Evolutionary conservation across 2,329 filamentous ascomycete species (phyloP).

Genomic region (Ascochyta lentis): DNA sequence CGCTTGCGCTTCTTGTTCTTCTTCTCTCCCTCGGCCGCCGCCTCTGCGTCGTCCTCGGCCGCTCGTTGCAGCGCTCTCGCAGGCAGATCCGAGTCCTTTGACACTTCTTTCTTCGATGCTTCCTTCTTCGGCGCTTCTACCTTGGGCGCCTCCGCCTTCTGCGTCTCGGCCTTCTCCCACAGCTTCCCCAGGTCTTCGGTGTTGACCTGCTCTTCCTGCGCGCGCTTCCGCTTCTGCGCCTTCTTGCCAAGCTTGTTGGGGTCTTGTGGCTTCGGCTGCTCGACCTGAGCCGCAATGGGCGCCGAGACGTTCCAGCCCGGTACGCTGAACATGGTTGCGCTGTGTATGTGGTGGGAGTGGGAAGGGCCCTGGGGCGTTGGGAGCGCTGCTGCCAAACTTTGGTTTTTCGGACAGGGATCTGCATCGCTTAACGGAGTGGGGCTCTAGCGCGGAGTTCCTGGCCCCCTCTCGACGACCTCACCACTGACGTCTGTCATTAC

Average conservation of each 20-base stretch:
- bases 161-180: constrained; percentile 50
- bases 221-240: constrained; percentile 60
- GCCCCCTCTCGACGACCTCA: neutral
- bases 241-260: constrained; percentile 56
- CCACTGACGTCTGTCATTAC: too few relatives aligned
- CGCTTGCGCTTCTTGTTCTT: constrained; percentile 44
- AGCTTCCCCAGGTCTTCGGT: constrained; percentile 64
- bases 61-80: constrained; percentile 60
- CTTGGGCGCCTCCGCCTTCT: constrained; percentile 55
- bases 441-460: neutral
- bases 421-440: constrained; percentile 11
- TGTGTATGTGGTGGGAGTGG: neutral
- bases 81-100: constrained; percentile 3
- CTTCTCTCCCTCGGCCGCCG: constrained; percentile 42
- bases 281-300: constrained; percentile 74
- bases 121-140: constrained; percentile 67
- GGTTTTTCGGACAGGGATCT: constrained; percentile 13
- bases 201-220: constrained; percentile 80
- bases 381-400: constrained; percentile 6
- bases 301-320: constrained; percentile 88
- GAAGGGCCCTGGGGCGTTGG: neutral
- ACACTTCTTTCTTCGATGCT: neutral
- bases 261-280: constrained; percentile 46
- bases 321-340: constrained; percentile 80
- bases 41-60: constrained; percentile 40